Base-by-base conservation (phyloP, 345 rosid genomes). In the Dimocarpus longan region DNA sequence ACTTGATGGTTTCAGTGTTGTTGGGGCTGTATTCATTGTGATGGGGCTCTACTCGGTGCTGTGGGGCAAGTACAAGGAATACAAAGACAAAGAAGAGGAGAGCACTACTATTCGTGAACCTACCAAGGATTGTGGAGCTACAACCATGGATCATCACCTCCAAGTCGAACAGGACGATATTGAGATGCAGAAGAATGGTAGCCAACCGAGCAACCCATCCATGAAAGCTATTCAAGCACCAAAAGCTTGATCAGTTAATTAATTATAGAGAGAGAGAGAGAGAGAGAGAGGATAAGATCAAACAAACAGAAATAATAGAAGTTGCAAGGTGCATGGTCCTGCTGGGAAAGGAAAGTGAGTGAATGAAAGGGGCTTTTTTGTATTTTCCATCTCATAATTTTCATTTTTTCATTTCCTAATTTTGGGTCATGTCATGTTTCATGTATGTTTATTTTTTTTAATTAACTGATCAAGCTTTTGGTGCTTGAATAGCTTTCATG, bases 101-200 rank as follows among this genome's bases (percentile, higher is more conserved):
- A n/a, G n/a, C n/a, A n/a, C n/a, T n/a, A n/a, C n/a, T n/a, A n/a
- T n/a, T n/a, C n/a, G n/a, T n/a, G n/a, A n/a, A n/a, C n/a, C n/a
- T n/a, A n/a, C n/a, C n/a, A n/a, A n/a, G n/a, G n/a, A n/a, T n/a
- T n/a, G n/a, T n/a, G n/a, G n/a, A n/a, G n/a, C n/a, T n/a, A n/a
- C n/a, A n/a, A n/a, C n/a, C n/a, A n/a, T n/a, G n/a, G n/a, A n/a
- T n/a, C n/a, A n/a, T n/a, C n/a, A n/a, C 54, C 54, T 50, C 54
- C 54, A 28, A 28, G 32, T 28, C 50, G 54, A 79, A 64, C 56
- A 80, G 8, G 74, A 72, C 56, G 71, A 73, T 40, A 65, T 74
- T 5, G 80, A 76, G 46, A 76, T 60, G 75, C 82, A 71, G 28
- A 68, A 32, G 24, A 79, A 60, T 15, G 54, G 46, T 10, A 63